A percentile compares a stretch with the other conserved stretches of the same genome.
phyloP scores from a whole-genome alignment of 176 grass and related monocot species.

The Oryza brachyantha region DNA sequence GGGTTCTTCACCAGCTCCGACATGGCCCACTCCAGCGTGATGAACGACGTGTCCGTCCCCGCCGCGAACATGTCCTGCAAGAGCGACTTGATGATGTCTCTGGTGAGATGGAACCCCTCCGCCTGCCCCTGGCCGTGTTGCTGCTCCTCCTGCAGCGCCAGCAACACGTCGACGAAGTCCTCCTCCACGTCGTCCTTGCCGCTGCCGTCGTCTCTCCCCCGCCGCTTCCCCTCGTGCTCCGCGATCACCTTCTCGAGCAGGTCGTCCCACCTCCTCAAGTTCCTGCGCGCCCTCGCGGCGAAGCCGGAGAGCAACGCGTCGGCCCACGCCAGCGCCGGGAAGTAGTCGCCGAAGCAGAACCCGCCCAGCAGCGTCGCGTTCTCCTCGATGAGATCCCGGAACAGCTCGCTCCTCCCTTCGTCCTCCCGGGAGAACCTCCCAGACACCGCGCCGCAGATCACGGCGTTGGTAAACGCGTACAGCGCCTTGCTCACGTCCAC shows the following conservation, averaged over 20 bases:
- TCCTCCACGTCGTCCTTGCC: background rate
- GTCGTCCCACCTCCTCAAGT: slow-evolving; percentile 35
- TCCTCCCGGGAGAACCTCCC: slow-evolving; percentile 14
- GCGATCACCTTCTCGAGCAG: slow-evolving; percentile 38
- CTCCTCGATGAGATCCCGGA: slow-evolving; percentile 60
- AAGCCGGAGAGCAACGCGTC: slow-evolving; percentile 29
- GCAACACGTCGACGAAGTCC: slow-evolving; percentile 56
- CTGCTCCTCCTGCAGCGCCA: slow-evolving; percentile 13
- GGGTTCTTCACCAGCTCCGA: slow-evolving; percentile 49
- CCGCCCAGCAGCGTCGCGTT: slow-evolving; percentile 37
- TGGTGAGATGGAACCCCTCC: slow-evolving; percentile 32
- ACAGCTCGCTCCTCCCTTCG: slow-evolving; percentile 34
- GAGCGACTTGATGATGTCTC: slow-evolving; percentile 41
- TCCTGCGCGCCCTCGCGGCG: slow-evolving; percentile 25
- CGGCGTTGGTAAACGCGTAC: slow-evolving; percentile 41
- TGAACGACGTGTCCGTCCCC: slow-evolving; percentile 40
- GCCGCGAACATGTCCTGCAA: slow-evolving; percentile 53
- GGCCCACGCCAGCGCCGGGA: slow-evolving; percentile 35
- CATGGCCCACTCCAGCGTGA: slow-evolving; percentile 53
- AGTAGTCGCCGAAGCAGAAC: slow-evolving; percentile 58
- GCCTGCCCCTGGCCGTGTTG: background rate
- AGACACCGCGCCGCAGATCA: slow-evolving; percentile 40
- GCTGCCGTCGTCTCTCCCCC: background rate
- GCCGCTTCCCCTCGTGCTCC: background rate
- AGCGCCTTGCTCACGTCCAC: slow-evolving; percentile 52